These are phyloP conservation scores for Apiotrichum sp. DNA, from an alignment of 1,284 basidiomycete genomes.

Conservation along the genomic window DNA sequence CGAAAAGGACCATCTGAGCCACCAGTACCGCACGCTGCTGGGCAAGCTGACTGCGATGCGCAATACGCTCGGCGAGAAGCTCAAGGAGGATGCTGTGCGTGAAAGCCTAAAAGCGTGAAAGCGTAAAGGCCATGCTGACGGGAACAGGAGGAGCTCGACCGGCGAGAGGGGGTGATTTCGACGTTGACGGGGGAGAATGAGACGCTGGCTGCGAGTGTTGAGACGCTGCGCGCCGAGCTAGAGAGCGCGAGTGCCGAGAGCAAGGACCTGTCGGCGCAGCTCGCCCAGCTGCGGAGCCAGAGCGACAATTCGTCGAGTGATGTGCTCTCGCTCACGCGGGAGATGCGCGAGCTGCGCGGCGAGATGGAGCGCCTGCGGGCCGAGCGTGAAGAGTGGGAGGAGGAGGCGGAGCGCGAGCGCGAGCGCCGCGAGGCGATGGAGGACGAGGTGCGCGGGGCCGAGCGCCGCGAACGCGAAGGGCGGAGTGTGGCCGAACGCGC, in stretches of 20 bases:
- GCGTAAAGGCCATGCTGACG: too few species aligned
- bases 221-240: constrained; percentile 71
- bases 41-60: constrained; percentile 89
- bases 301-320: constrained; percentile 59
- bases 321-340: constrained; percentile 63
- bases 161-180: constrained; percentile 72
- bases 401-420: constrained; percentile 66
- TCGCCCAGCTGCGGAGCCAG: constrained; percentile 53
- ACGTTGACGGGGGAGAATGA: constrained; percentile 69
- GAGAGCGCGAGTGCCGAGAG: constrained; percentile 66
- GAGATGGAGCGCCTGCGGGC: constrained; percentile 77
- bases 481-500: constrained; percentile 55
- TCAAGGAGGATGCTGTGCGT: constrained; percentile 86
- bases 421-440: constrained; percentile 63
- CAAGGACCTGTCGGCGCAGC: constrained; percentile 61
- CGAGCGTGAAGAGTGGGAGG: constrained; percentile 84
- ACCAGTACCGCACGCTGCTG: constrained; percentile 79
- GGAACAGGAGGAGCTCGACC: constrained; percentile 84
- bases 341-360: constrained; percentile 68
- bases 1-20: constrained; percentile 77
- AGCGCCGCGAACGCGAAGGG: constrained; percentile 63
- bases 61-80: constrained; percentile 83
- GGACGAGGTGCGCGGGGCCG: constrained; percentile 55
- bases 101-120: too few species aligned
- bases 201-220: constrained; percentile 61